These are phyloP conservation scores for Globisporangium irregulare DNA, from an alignment of 352 stramenopile genomes.

Conservation along the genomic window DNA sequence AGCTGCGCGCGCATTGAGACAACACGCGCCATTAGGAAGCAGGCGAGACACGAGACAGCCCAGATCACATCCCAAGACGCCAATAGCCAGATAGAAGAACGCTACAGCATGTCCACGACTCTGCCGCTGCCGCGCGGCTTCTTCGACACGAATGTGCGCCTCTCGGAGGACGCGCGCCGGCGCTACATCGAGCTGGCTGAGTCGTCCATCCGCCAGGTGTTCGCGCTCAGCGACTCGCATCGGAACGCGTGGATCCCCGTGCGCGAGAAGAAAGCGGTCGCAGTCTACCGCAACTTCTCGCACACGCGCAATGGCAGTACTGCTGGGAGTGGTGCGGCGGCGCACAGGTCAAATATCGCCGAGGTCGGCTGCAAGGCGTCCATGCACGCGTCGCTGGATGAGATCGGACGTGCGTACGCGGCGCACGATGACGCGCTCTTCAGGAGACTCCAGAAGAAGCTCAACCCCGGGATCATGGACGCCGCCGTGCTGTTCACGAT, in stretches of 20 bases:
- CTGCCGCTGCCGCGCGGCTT: conserved; percentile 72
- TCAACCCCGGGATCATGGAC: conserved; percentile 71
- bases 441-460: conserved; percentile 74
- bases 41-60: not conserved
- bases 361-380: conserved; percentile 74
- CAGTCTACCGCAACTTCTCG: conserved; percentile 78
- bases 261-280: conserved; percentile 80
- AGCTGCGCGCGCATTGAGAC: conserved; percentile 1
- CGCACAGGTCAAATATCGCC: conserved; percentile 76
- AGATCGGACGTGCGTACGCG: conserved; percentile 71
- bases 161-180: conserved; percentile 67
- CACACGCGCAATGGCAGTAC: conserved; percentile 27
- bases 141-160: conserved; percentile 62
- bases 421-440: conserved; percentile 82
- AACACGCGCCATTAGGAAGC: not conserved
- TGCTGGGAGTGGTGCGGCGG: conserved; percentile 25
- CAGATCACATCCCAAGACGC: not conserved
- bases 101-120: conserved; percentile 42
- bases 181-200: conserved; percentile 82
- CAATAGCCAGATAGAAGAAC: not conserved
- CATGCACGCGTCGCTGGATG: conserved; percentile 64
- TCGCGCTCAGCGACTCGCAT: conserved; percentile 76
- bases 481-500: conserved; percentile 76
- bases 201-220: conserved; percentile 80
- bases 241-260: conserved; percentile 84